Evolutionary conservation across 179 eudicot species (phyloP).

Genomic region (Silene noctiflora): DNA sequence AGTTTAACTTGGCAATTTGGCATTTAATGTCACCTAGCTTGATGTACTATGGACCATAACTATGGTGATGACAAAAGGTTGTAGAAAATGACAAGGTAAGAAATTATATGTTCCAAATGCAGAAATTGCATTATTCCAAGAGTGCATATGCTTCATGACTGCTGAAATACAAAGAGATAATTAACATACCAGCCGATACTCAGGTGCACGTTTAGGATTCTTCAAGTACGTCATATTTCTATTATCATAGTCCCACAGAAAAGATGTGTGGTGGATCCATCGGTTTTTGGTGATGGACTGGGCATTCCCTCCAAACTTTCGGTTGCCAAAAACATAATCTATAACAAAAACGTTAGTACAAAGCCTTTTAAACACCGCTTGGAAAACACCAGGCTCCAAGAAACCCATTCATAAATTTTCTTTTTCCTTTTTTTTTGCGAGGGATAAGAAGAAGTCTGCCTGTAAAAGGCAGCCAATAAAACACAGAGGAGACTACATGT

Average conservation of each 20-base stretch:
- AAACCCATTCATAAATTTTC: constrained; percentile 12
- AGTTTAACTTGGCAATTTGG: neutral
- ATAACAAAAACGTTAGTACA: constrained; percentile 11
- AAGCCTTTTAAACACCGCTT: neutral
- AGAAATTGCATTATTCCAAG: neutral
- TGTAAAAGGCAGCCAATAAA: neutral
- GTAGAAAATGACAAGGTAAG: neutral
- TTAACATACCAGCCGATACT: constrained; percentile 59
- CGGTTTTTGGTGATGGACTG: constrained; percentile 80
- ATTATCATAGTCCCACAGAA: constrained; percentile 80
- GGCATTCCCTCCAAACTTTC: constrained; percentile 94
- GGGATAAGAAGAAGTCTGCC: neutral
- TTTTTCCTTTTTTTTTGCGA: neutral
- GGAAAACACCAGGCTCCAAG: constrained; percentile 11
- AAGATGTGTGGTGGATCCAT: constrained; percentile 96
- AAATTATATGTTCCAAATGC: neutral
- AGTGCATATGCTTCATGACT: neutral
- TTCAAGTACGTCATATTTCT: constrained; percentile 76
- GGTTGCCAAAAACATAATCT: constrained; percentile 86
- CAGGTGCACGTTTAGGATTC: constrained; percentile 65
- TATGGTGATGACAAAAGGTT: neutral
- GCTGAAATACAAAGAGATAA: neutral
- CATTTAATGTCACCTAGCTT: neutral
- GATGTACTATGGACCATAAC: neutral
- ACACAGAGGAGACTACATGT: neutral